phyloP scores from a whole-genome alignment of 768 basidiomycete species.

The Mycena galericulata region DNA sequence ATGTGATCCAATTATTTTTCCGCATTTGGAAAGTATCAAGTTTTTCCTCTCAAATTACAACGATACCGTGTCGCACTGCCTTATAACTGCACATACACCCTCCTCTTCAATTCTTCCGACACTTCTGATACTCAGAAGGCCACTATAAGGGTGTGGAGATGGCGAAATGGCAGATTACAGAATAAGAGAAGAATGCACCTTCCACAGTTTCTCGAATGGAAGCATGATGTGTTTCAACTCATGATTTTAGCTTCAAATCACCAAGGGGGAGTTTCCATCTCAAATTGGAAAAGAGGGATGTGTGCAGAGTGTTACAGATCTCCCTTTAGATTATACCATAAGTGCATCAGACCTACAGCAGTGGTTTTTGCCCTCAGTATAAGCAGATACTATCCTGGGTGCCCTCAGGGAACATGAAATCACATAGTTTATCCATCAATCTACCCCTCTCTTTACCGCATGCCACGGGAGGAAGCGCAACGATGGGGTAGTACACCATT shows the following conservation, averaged over 20 bases:
- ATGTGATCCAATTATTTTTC: too few relatives aligned
- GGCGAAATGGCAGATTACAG: neutral
- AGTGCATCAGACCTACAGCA: too few relatives aligned
- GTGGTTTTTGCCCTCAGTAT: too few relatives aligned
- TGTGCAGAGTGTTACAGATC: neutral
- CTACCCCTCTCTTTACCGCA: neutral
- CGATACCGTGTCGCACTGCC: too few relatives aligned
- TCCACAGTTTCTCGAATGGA: slow-evolving; percentile 10
- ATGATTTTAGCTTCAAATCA: neutral
- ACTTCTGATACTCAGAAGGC: slow-evolving; percentile 9
- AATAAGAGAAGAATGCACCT: too few relatives aligned
- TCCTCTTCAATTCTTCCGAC: too few relatives aligned
- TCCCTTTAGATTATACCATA: too few relatives aligned
- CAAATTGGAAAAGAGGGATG: neutral
- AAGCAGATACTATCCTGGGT: too few relatives aligned
- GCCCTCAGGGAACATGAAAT: neutral
- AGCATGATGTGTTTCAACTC: neutral
- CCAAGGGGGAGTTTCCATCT: neutral
- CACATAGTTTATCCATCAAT: neutral
- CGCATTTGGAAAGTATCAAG: too few relatives aligned
- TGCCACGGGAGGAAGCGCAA: neutral
- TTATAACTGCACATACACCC: too few relatives aligned
- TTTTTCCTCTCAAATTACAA: too few relatives aligned
- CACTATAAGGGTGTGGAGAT: slow-evolving; percentile 8
- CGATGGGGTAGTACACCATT: neutral